phyloP scores from a whole-genome alignment of 2,329 filamentous ascomycete species.

The Cladosporium halotolerans region DNA sequence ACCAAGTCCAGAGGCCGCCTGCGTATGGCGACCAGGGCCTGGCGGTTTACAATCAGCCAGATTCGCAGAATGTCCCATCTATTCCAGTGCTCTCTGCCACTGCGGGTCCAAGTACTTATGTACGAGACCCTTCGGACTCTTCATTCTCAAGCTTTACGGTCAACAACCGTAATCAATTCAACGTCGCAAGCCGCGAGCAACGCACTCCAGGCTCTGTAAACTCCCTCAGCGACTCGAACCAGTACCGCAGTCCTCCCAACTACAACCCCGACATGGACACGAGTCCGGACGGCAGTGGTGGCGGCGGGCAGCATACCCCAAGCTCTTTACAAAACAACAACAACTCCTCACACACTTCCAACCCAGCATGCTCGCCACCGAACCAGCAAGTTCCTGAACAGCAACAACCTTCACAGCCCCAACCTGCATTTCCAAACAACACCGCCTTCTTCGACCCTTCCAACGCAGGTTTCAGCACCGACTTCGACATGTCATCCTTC shows the following conservation, averaged over 20 bases:
- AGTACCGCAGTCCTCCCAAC: slow-evolving; percentile 19
- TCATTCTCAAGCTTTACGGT: not conserved
- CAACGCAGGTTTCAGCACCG: slow-evolving; percentile 10
- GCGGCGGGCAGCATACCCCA: slow-evolving; percentile 22
- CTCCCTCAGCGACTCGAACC: slow-evolving; percentile 12
- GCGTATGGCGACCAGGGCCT: slow-evolving; percentile 21
- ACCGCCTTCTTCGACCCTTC: slow-evolving; percentile 14
- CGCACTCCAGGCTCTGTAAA: slow-evolving; percentile 21
- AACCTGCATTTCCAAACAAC: slow-evolving; percentile 2
- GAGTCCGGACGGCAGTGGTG: slow-evolving; percentile 24
- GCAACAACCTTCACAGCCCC: slow-evolving; percentile 9
- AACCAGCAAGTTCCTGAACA: slow-evolving; percentile 13
- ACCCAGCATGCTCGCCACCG: slow-evolving; percentile 25
- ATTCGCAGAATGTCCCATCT: not conserved
- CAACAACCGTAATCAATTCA: slow-evolving; percentile 10
- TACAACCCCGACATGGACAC: slow-evolving; percentile 24
- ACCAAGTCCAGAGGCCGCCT: not conserved
- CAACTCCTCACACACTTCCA: slow-evolving; percentile 23
- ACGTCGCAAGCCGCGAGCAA: slow-evolving; percentile 23
- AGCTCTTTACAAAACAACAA: slow-evolving; percentile 20
- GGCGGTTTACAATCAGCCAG: slow-evolving; percentile 18
- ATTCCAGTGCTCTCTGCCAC: not conserved
- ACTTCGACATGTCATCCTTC: slow-evolving; percentile 21
- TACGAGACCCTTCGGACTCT: not conserved
- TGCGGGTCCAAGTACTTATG: not conserved